Evolutionary conservation across 1,284 basidiomycete species (phyloP).

Genomic region (Pholiota adiposa): DNA sequence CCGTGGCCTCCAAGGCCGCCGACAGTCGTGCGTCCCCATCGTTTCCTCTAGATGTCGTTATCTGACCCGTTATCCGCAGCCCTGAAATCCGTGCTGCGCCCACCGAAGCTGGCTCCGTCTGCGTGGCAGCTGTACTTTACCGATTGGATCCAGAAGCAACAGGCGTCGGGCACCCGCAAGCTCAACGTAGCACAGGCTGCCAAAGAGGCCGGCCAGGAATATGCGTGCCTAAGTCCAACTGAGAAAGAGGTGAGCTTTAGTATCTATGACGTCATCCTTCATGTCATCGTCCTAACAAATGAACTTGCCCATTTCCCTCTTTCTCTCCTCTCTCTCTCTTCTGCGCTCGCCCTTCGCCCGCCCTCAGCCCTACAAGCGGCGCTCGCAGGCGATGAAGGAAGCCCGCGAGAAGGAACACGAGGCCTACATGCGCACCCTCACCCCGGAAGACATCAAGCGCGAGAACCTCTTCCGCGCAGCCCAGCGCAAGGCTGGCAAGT

Average conservation of each 20-base stretch:
- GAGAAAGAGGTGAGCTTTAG: slow-evolving; percentile 74
- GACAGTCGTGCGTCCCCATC: slow-evolving; percentile 43
- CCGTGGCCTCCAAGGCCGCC: slow-evolving; percentile 33
- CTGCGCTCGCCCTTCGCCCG: not conserved
- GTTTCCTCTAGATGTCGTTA: not conserved
- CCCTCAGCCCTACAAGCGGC: slow-evolving; percentile 76
- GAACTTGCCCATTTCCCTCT: too few relatives aligned
- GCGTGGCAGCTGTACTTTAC: slow-evolving; percentile 98
- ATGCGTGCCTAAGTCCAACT: slow-evolving; percentile 77
- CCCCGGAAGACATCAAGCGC: slow-evolving; percentile 93
- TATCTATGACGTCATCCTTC: slow-evolving; percentile 28
- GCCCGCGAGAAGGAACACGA: slow-evolving; percentile 81
- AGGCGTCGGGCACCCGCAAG: slow-evolving; percentile 77
- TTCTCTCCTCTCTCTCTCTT: slow-evolving; percentile 20
- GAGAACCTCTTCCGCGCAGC: slow-evolving; percentile 93
- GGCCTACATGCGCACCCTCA: slow-evolving; percentile 88
- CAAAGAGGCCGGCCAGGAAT: slow-evolving; percentile 92
- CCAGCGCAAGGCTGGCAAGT: slow-evolving; percentile 93
- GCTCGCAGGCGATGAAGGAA: slow-evolving; percentile 85
- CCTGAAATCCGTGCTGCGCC: slow-evolving; percentile 74
- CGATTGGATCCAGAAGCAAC: slow-evolving; percentile 92
- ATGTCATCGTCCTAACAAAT: slow-evolving; percentile 33
- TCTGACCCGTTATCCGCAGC: slow-evolving; percentile 43
- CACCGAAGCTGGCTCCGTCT: slow-evolving; percentile 91
- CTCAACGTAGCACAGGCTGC: slow-evolving; percentile 96